phyloP scores from a whole-genome alignment of 768 basidiomycete species.

The Leccinum truebloodii region DNA sequence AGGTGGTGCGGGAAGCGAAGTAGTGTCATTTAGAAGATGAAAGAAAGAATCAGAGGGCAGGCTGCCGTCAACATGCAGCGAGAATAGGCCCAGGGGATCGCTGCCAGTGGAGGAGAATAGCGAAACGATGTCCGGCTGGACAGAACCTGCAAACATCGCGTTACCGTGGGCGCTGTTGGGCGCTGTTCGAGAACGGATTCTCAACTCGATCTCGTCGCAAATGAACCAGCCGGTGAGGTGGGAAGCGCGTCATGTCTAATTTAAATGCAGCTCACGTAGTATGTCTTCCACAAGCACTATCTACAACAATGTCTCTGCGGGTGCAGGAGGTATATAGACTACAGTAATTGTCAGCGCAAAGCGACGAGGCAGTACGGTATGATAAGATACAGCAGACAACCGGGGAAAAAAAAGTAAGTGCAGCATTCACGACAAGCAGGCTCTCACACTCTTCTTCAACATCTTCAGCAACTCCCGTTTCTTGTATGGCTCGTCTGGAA shows the following conservation, averaged over 20 bases:
- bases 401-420: not conserved
- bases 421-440: conserved; percentile 23
- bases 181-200: conserved; percentile 16
- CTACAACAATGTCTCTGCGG: conserved; percentile 1
- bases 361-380: conserved; percentile 2
- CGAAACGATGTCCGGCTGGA: conserved; percentile 67
- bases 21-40: conserved; percentile 60
- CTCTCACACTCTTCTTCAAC: conserved; percentile 47
- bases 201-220: conserved; percentile 20
- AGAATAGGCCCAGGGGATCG: conserved; percentile 61
- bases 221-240: conserved; percentile 8
- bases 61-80: conserved; percentile 43
- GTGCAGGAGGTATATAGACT: conserved; percentile 6
- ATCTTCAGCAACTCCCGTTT: conserved; percentile 53
- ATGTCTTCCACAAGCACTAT: not conserved
- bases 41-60: conserved; percentile 65
- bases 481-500: conserved; percentile 57
- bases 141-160: conserved; percentile 51
- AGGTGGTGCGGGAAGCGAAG: conserved; percentile 48
- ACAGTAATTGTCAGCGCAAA: not conserved
- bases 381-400: conserved; percentile 19
- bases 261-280: not conserved
- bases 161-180: not conserved
- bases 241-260: not conserved
- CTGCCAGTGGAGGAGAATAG: conserved; percentile 74